Percentiles rank a stretch among this genome's conserved stretches.
phyloP scores from a whole-genome alignment of 192 early-diverging fungal species.

The Allomyces javanicus region DNA sequence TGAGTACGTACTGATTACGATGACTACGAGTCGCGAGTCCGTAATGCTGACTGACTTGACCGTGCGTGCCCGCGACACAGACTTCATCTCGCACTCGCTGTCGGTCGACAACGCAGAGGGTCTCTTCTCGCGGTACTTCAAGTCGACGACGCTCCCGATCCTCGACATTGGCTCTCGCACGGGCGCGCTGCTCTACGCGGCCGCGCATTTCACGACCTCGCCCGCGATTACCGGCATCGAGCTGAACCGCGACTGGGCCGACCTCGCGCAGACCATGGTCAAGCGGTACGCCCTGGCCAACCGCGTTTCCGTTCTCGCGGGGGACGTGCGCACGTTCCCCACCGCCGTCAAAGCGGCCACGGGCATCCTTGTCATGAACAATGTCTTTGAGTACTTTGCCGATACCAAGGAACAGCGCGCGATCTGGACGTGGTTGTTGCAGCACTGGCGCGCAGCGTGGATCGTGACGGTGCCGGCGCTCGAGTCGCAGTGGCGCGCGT shows the following conservation, averaged over 20 bases:
- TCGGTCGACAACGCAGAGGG: conserved; percentile 16
- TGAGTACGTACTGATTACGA: conserved; percentile 11
- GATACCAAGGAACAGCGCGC: conserved; percentile 18
- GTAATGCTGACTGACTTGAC: conserved; percentile 1
- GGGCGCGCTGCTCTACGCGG: conserved; percentile 33
- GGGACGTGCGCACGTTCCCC: conserved; percentile 20
- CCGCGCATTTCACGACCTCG: conserved; percentile 1
- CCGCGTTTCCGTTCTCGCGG: conserved; percentile 25
- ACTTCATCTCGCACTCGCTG: conserved; percentile 40
- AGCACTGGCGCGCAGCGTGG: no score
- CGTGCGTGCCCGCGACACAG: conserved; percentile 5
- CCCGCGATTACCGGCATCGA: conserved; percentile 14
- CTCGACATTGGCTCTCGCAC: conserved; percentile 37
- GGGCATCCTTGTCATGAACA: conserved; percentile 38
- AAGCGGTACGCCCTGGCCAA: conserved; percentile 28
- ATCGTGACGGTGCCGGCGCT: no score
- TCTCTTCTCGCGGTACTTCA: conserved; percentile 9
- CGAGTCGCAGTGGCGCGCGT: no score
- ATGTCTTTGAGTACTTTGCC: conserved; percentile 39
- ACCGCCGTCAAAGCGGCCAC: conserved; percentile 16
- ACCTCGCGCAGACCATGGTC: conserved; percentile 26
- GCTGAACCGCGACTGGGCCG: conserved; percentile 33
- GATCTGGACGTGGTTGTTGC: conserved; percentile 20
- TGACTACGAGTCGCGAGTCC: background rate
- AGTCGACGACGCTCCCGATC: conserved; percentile 6